Conservation (phyloP, 257 asterid genomes). For the Rubia yunnanensis region DNA sequence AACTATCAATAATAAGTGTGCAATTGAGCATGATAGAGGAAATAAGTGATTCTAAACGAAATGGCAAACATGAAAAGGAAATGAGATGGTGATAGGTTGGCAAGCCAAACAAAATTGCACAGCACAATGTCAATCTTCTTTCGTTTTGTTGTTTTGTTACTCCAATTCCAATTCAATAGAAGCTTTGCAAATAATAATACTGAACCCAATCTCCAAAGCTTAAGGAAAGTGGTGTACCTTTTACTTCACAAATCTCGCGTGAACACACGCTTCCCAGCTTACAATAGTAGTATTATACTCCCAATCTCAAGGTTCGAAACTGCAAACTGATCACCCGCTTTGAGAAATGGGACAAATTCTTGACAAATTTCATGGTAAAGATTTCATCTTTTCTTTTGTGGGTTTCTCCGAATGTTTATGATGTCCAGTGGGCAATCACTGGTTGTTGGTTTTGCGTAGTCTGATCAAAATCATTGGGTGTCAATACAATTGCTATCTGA, state of each 20-base stretch:
- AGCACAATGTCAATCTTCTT: background rate
- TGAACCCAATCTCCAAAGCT: background rate
- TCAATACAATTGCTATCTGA: background rate
- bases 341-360: constrained; percentile 73
- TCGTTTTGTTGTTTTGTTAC: constrained; percentile 1
- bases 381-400: background rate
- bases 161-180: background rate
- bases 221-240: background rate
- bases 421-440: background rate
- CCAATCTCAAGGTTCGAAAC: background rate
- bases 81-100: background rate
- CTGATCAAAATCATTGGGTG: too few species aligned
- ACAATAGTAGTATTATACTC: background rate
- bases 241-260: background rate
- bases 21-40: too few species aligned
- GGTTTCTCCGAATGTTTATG: background rate
- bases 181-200: background rate
- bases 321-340: background rate
- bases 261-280: constrained; percentile 3
- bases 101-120: background rate
- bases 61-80: background rate
- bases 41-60: background rate
- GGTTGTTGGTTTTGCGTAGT: background rate
- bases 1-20: too few species aligned
- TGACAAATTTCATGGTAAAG: constrained; percentile 58